Evolutionary conservation across 2,329 filamentous ascomycete genomes (phyloP).

Genomic region (Talaromyces sp.): DNA sequence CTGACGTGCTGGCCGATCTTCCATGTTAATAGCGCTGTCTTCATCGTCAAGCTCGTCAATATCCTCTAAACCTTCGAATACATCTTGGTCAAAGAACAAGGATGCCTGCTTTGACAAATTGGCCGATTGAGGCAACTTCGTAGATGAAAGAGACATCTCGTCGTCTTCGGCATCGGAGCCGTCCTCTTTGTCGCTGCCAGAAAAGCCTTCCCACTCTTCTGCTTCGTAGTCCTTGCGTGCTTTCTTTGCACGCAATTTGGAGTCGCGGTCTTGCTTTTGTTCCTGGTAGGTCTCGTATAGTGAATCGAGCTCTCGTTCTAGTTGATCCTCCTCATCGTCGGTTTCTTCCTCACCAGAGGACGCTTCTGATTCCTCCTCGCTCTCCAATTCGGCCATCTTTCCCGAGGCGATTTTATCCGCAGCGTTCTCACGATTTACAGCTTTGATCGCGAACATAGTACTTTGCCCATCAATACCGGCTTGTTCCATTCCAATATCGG

Average conservation of each 20-base stretch:
- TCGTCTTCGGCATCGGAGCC: constrained; percentile 60
- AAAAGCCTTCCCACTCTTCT: constrained; percentile 90
- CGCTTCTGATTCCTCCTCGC: constrained; percentile 54
- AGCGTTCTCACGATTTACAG: constrained; percentile 71
- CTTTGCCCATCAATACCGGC: constrained; percentile 73
- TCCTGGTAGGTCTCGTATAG: constrained; percentile 87
- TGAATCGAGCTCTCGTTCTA: constrained; percentile 80
- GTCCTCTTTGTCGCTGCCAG: constrained; percentile 57
- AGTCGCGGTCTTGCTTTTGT: constrained; percentile 72
- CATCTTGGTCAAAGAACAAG: constrained; percentile 89
- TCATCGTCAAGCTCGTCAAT: constrained; percentile 57
- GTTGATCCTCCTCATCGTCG: constrained; percentile 74
- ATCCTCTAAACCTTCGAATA: constrained; percentile 80
- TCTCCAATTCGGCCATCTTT: constrained; percentile 66
- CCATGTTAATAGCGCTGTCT: constrained; percentile 38
- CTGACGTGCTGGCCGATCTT: constrained; percentile 25
- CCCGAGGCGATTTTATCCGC: constrained; percentile 69
- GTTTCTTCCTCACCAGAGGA: constrained; percentile 58
- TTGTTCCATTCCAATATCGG: constrained; percentile 93
- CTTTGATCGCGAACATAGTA: constrained; percentile 80
- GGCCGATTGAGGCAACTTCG: constrained; percentile 32
- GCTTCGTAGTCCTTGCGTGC: constrained; percentile 76
- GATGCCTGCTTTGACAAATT: constrained; percentile 80
- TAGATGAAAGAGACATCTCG: constrained; percentile 27
- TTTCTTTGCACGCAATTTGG: constrained; percentile 88